Evolutionary conservation across 345 rosid genomes (phyloP), one percentile per base, ranked within the genome.

Genomic region (Salix caprea): DNA sequence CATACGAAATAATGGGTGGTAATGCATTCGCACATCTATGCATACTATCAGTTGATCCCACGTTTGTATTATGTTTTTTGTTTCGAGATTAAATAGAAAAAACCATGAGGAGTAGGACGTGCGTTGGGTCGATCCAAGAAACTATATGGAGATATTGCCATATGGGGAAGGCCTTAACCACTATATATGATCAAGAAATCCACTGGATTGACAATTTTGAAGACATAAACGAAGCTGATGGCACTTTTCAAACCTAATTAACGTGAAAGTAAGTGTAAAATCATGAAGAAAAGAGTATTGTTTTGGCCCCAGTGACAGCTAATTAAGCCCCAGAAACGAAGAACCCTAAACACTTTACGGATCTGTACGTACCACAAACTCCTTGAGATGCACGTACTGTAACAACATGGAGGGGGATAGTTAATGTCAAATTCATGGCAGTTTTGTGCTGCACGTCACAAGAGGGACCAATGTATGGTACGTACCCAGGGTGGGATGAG

Each of bases 281-380:
- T 70, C 37, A 24, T 26, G 8, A 32, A 40, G 46, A 2, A 66
- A 52, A 52, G 69, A 34, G 36, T 34, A 15, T 30, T 37, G 64
- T 3, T 30, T 26, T 16, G 81, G 74, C 28, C 81, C 10, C 77
- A 77, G 69, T 69, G 62, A 68, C 77, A 79, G 74, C 81, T 69
- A n/a, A n/a, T n/a, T n/a, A 68, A n/a, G 28, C 24, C 62, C 26
- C 62, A 56, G 62, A 56, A 10, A 56, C 21, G 54, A 39, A 48
- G 77, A 61, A 46, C 37, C 2, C 67, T 32, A 52, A 65, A 72
- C 68, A 75, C 62, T 80, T 70, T 26, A 74, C 76, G 68, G 70
- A 23, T 9, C 10, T 36, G 76, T 71, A 70, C 78, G 76, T 71
- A 70, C 78, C 61, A n/a, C 23, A 52, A 42, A 60, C 72, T n/a